Evolutionary conservation across 208 protist genomes (phyloP).

Genomic region (Tritrichomonas foetus): DNA sequence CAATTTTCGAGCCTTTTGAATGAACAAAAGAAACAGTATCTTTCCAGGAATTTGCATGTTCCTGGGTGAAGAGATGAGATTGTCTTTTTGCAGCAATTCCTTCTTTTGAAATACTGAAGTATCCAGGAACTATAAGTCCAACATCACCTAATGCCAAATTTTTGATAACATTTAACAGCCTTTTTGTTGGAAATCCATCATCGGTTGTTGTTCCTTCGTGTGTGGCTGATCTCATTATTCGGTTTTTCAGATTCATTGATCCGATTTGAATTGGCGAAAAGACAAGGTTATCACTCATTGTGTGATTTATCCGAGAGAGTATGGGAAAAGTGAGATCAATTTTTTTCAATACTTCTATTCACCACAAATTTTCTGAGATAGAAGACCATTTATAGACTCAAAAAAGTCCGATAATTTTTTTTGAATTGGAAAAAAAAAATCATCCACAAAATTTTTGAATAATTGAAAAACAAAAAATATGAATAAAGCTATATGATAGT

Average conservation of each 20-base stretch:
- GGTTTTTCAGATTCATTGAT: not conserved
- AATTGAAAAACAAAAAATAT: too few species aligned
- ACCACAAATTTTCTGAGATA: too few species aligned
- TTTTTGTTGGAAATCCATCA: constrained; percentile 18
- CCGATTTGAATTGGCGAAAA: not conserved
- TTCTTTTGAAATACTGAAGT: not conserved
- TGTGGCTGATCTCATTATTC: constrained; percentile 1
- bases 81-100: not conserved
- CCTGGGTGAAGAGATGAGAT: not conserved
- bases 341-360: too few species aligned
- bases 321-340: too few species aligned
- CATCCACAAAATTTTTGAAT: too few species aligned
- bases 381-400: too few species aligned
- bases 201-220: not conserved
- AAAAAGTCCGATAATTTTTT: too few species aligned
- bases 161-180: not conserved
- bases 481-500: too few species aligned
- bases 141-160: not conserved
- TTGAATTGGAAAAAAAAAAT: too few species aligned
- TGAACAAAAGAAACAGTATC: not conserved
- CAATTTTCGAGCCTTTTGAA: not conserved
- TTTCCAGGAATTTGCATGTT: not conserved
- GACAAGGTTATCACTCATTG: too few species aligned
- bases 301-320: too few species aligned
- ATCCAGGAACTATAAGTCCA: constrained; percentile 10